Conservation (phyloP, 2,329 filamentous ascomycete genomes). For the Fusarium drepaniforme region DNA sequence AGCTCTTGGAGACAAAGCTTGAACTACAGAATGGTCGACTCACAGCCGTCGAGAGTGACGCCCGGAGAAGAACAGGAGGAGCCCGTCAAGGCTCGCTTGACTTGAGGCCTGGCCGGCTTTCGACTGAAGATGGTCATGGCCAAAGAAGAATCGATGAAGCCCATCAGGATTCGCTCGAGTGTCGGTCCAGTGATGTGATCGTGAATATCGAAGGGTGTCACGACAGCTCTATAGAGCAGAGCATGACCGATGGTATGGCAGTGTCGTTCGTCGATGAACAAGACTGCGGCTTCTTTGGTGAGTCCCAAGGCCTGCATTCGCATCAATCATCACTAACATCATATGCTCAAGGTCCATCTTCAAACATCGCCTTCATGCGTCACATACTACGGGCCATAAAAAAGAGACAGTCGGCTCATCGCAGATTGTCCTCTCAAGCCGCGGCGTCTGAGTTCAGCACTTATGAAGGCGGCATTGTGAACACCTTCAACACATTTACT, state of each 20-base stretch:
- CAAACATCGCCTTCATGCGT: constrained; percentile 31
- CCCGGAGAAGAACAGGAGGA: not conserved
- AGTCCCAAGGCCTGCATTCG: not conserved
- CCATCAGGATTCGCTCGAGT: not conserved
- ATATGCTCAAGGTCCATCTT: constrained; percentile 14
- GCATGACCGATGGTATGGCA: constrained; percentile 30
- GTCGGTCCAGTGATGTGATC: constrained; percentile 7
- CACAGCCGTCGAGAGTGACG: not conserved
- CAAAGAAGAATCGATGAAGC: not conserved
- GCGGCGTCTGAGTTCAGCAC: not conserved
- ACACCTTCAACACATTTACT: not conserved
- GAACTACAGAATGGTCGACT: constrained; percentile 17
- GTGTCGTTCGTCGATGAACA: constrained; percentile 25
- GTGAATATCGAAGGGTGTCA: constrained; percentile 14
- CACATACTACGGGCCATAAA: constrained; percentile 25
- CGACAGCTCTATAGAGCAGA: constrained; percentile 14
- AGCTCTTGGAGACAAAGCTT: constrained; percentile 3
- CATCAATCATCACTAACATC: not conserved
- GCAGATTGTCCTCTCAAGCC: not conserved
- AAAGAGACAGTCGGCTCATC: not conserved
- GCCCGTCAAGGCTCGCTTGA: not conserved
- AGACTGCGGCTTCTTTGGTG: constrained; percentile 30
- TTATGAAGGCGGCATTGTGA: not conserved
- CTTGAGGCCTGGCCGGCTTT: not conserved
- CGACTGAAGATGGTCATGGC: not conserved